phyloP scores from a whole-genome alignment of 164 flowering plant species.

The Litsea cubeba region DNA sequence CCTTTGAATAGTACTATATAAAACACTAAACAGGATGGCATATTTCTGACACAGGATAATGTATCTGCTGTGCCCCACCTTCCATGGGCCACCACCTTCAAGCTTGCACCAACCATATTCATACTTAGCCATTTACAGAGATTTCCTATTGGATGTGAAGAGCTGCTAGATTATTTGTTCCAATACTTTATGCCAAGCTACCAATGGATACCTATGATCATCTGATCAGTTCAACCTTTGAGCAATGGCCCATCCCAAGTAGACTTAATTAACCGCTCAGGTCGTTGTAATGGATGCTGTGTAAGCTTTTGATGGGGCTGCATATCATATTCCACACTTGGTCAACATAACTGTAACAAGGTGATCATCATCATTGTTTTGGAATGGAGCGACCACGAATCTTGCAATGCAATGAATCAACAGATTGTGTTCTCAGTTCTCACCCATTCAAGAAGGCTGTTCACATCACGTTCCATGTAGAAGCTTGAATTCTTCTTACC shows the following conservation, averaged over 20 bases:
- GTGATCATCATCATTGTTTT: background rate
- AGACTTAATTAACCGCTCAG: too few relatives aligned
- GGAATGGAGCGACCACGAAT: background rate
- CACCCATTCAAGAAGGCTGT: background rate
- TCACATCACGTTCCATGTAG: background rate
- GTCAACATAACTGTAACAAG: background rate
- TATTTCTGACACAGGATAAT: too few relatives aligned
- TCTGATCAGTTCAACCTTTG: background rate
- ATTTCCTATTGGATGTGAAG: background rate
- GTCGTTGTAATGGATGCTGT: background rate
- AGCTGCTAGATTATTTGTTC: background rate
- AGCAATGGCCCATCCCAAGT: background rate
- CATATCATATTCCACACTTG: background rate
- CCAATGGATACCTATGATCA: too few relatives aligned
- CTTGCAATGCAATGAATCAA: background rate
- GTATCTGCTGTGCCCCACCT: too few relatives aligned
- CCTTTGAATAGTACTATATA: too few relatives aligned
- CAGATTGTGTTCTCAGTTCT: background rate
- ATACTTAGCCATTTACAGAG: background rate
- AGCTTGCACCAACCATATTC: background rate
- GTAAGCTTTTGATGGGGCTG: background rate
- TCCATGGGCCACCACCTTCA: background rate
- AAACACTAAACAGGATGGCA: too few relatives aligned
- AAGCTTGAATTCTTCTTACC: slow-evolving; percentile 72
- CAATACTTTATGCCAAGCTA: background rate